Evolutionary conservation across 768 basidiomycete species (phyloP).

Genomic region (Psilocybe cyanescens): DNA sequence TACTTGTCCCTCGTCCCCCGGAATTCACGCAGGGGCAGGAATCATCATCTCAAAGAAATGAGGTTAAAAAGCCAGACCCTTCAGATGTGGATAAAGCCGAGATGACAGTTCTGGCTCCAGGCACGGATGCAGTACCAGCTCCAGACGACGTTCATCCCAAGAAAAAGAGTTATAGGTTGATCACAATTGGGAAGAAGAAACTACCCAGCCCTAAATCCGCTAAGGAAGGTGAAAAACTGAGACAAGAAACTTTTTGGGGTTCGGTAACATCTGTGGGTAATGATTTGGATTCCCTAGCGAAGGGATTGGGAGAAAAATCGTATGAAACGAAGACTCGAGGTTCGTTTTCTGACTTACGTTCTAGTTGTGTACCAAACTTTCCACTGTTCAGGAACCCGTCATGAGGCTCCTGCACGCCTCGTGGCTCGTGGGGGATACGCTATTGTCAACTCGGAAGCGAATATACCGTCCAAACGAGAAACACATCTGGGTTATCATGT

Average conservation of each 20-base stretch:
- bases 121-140: conserved; percentile 55
- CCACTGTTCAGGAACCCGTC: conserved; percentile 46
- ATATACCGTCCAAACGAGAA: conserved; percentile 45
- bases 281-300: conserved; percentile 49
- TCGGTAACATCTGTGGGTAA: conserved; percentile 53
- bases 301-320: conserved; percentile 50
- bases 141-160: conserved; percentile 31
- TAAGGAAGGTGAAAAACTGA: conserved; percentile 29
- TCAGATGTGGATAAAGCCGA: conserved; percentile 32
- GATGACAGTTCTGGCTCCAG: conserved; percentile 45
- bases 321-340: conserved; percentile 70
- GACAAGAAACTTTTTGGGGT: conserved; percentile 59
- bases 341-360: conserved; percentile 19
- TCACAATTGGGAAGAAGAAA: conserved; percentile 62
- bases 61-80: conserved; percentile 21
- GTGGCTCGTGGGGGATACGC: conserved; percentile 64
- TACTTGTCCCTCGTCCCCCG: conserved; percentile 60
- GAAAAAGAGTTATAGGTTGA: conserved; percentile 52
- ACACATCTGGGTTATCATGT: conserved; percentile 65
- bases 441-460: conserved; percentile 52
- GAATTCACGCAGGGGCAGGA: conserved; percentile 33
- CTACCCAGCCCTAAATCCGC: conserved; percentile 49
- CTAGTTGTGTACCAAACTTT: neutral
- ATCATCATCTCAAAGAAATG: conserved; percentile 11
- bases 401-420: conserved; percentile 54